A percentile compares a stretch with the other conserved stretches of the same genome.
phyloP scores from a whole-genome alignment of 371 early-diverging fungal genomes.

The Rhizomucor pusillus region DNA sequence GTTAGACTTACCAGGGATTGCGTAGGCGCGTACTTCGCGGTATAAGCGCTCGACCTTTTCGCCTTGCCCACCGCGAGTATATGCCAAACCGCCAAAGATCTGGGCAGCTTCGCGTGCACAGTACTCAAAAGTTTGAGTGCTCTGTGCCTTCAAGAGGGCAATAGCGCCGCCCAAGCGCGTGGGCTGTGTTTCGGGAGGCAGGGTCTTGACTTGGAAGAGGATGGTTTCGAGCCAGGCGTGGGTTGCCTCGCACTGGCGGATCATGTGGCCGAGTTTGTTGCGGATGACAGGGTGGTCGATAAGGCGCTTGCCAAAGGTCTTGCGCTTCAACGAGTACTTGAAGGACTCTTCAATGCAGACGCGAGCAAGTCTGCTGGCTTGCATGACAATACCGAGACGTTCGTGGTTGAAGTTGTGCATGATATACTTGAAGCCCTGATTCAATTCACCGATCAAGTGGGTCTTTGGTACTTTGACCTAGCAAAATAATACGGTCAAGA shows the following conservation, averaged over 20 bases:
- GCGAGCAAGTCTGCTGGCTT: constrained; percentile 82
- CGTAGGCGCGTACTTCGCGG: constrained; percentile 84
- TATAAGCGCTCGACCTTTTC: constrained; percentile 86
- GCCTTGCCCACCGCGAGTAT: constrained; percentile 82
- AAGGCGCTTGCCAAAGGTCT: constrained; percentile 83
- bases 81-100: constrained; percentile 88
- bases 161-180: constrained; percentile 82
- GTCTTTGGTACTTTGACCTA: constrained; percentile 73
- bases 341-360: constrained; percentile 85
- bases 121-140: constrained; percentile 84
- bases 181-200: constrained; percentile 67
- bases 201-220: constrained; percentile 65
- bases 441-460: constrained; percentile 83
- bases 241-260: constrained; percentile 83
- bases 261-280: constrained; percentile 74
- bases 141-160: constrained; percentile 84
- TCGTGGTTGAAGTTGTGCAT: constrained; percentile 80
- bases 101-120: constrained; percentile 90
- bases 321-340: constrained; percentile 84
- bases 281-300: constrained; percentile 73
- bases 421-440: constrained; percentile 85
- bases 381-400: constrained; percentile 77
- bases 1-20: constrained; percentile 90
- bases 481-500: background rate
- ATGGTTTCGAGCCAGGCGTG: constrained; percentile 82